Evolutionary conservation across 2,329 filamentous ascomycete species (phyloP), one percentile per base, ranked within the genome.

Genomic region (Neoscytalidium dimidiatum): DNA sequence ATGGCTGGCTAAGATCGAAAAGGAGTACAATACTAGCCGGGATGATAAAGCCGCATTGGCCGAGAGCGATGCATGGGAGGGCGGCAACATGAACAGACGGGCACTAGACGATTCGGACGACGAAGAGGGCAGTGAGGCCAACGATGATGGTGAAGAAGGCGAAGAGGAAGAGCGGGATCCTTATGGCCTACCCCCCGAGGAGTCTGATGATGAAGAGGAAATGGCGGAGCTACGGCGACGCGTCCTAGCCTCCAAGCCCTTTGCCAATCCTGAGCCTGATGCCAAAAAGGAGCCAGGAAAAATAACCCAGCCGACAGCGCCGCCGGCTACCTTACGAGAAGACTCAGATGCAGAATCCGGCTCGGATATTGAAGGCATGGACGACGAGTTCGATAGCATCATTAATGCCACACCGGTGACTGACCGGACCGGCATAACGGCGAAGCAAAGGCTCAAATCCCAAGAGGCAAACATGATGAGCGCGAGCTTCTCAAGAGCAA

Each of bases 181-280:
- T 0, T 94, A 90, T 71, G 89, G 87, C 62, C 85, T 96, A 51
- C 92, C 92, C 9, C 90, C 93, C 64, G 77, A 78, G 4, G 90
- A 92, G 70, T 88, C 86, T 33, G 92, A 91, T 64, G 90, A 97
- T 65, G 92, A 96, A 71, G 91, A 91, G 61, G 89, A 93, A 74
- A 98, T 98, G 94, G 94, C 92, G 38, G 94, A 96, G 73, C 89
- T 99, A 61, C 87, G 95, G 56, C 88, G 90, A 63, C 92, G 92
- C 71, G 92, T 98, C n/a, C 85, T 99, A 2, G 91, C 90, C 6
- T 97, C 94, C 6, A 97, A 94, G 74, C 88, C 93, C 0, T 99
- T 99, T 72, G 81, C 90, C 46, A 91, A 91, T 69, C 79, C 84
- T 9, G 73, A 77, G 67, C 53, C 79, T 51, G 71, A 74, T 58